Evolutionary conservation across 2,329 filamentous ascomycete genomes (phyloP).

Genomic region (Coleophoma cylindrospora): DNA sequence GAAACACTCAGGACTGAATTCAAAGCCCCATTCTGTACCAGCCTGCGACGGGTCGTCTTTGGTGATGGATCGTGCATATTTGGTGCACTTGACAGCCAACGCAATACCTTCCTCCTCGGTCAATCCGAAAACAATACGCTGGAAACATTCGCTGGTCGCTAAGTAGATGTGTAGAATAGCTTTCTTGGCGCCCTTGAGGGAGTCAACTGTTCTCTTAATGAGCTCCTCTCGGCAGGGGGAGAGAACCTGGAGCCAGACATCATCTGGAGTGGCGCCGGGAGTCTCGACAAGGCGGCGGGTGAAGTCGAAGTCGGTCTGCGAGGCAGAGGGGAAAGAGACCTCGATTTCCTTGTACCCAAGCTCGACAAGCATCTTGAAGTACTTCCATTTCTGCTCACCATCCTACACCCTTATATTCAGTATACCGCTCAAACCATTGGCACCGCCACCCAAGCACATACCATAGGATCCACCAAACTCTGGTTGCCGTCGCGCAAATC

Average conservation of each 20-base stretch:
- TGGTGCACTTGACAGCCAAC: conserved; percentile 79
- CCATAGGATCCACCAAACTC: conserved; percentile 89
- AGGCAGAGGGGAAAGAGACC: conserved; percentile 90
- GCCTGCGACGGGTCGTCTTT: conserved; percentile 63
- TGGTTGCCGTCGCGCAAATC: conserved; percentile 92
- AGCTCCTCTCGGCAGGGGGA: conserved; percentile 89
- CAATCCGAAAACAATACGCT: conserved; percentile 84
- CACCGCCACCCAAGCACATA: conserved; percentile 33
- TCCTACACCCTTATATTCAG: conserved; percentile 47
- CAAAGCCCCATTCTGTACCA: conserved; percentile 67
- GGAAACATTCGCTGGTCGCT: conserved; percentile 93
- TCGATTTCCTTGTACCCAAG: conserved; percentile 98
- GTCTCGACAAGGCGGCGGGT: conserved; percentile 82
- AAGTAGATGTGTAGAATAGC: conserved; percentile 94
- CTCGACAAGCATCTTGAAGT: conserved; percentile 90
- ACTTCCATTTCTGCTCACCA: conserved; percentile 89
- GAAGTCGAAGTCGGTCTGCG: conserved; percentile 94
- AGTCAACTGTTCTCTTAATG: conserved; percentile 84
- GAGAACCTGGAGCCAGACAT: conserved; percentile 88
- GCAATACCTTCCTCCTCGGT: conserved; percentile 75
- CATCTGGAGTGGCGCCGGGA: conserved; percentile 75
- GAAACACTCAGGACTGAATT: conserved; percentile 85
- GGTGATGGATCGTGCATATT: conserved; percentile 82
- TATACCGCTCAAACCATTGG: neutral
- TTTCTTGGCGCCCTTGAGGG: conserved; percentile 84